A percentile compares a stretch with the other conserved stretches of the same genome.
phyloP scores from a whole-genome alignment of 2,329 filamentous ascomycete genomes.

The Alternaria conjuncta region DNA sequence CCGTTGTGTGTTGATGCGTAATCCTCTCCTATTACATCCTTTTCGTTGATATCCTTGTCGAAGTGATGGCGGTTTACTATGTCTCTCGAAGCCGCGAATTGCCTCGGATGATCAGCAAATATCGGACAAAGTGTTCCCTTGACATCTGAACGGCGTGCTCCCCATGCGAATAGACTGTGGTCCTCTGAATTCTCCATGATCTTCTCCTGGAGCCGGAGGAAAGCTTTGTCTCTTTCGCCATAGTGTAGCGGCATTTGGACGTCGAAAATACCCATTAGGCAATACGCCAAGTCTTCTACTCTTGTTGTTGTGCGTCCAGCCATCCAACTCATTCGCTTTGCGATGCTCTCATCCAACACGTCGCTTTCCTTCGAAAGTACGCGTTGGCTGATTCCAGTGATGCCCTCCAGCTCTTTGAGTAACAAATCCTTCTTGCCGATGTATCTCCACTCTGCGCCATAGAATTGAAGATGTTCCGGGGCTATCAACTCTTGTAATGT shows the following conservation, averaged over 20 bases:
- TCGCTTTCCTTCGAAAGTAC: neutral
- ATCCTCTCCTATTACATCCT: too few relatives aligned
- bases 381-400: conserved; percentile 1
- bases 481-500: neutral
- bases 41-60: too few relatives aligned
- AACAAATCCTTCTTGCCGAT: too few relatives aligned
- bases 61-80: neutral
- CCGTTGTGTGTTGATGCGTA: too few relatives aligned
- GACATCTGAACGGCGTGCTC: too few relatives aligned
- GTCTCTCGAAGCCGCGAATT: neutral
- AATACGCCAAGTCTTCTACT: neutral
- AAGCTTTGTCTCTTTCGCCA: conserved; percentile 36
- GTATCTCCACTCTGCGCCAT: neutral
- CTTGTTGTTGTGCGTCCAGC: neutral
- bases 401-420: too few relatives aligned
- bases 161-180: conserved; percentile 24
- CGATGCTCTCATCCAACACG: neutral
- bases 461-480: neutral
- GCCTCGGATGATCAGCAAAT: neutral
- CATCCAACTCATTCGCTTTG: conserved; percentile 3
- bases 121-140: too few relatives aligned
- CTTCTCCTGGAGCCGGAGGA: conserved; percentile 27
- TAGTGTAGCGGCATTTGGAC: conserved; percentile 39
- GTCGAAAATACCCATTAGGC: neutral
- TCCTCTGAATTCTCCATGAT: too few relatives aligned